Evolutionary conservation across 441 rosid species (phyloP).

Genomic region (Populus hybrid): DNA sequence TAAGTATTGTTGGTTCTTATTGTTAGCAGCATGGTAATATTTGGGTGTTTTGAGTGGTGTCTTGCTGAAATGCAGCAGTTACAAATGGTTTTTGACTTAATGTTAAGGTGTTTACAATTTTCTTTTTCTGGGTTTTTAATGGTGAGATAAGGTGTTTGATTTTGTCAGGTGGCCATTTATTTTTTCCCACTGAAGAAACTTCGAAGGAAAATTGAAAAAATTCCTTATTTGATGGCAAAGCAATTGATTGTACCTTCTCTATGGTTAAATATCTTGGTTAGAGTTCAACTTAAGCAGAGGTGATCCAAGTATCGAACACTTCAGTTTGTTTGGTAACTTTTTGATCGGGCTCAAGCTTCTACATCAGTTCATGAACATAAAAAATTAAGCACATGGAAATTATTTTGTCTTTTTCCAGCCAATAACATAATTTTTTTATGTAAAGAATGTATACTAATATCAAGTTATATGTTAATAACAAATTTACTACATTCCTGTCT

Average conservation of each 20-base stretch:
- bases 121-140: not conserved
- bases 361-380: not conserved
- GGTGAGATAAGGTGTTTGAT: not conserved
- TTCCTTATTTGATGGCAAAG: not conserved
- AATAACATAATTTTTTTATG: no score
- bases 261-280: not conserved
- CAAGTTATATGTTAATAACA: no score
- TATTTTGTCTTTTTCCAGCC: not conserved
- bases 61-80: slow-evolving; percentile 16
- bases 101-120: slow-evolving; percentile 13
- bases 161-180: not conserved
- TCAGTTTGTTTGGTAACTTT: not conserved
- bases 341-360: not conserved
- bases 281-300: not conserved
- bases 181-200: not conserved
- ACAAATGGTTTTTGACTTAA: not conserved
- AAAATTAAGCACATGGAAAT: not conserved
- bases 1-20: slow-evolving; percentile 2
- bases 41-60: slow-evolving; percentile 10
- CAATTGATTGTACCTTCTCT: not conserved
- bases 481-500: not conserved
- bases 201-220: not conserved
- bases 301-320: not conserved
- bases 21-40: not conserved
- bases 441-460: not conserved